These are phyloP conservation scores for Penicillium sp. DNA, from an alignment of 2,329 filamentous ascomycete species.

Conservation along the genomic window DNA sequence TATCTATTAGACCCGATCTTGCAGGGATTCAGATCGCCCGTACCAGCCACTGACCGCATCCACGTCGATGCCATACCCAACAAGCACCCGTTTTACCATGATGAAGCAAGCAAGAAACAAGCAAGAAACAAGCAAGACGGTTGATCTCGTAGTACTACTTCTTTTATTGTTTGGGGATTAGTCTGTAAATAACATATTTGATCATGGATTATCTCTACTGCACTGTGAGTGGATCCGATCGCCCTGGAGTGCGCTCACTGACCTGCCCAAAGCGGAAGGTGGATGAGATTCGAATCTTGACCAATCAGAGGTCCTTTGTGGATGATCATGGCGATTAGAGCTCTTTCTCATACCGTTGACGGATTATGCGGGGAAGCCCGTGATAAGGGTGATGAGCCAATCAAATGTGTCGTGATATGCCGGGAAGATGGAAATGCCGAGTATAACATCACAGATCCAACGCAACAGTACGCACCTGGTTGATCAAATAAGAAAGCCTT, in stretches of 20 bases:
- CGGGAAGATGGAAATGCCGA: too few relatives aligned
- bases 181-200: background rate
- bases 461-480: too few relatives aligned
- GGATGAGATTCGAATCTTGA: background rate
- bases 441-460: too few relatives aligned
- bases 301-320: background rate
- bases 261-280: background rate
- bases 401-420: too few relatives aligned
- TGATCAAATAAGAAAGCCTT: too few relatives aligned
- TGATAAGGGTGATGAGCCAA: too few relatives aligned
- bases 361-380: too few relatives aligned
- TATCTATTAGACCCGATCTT: background rate
- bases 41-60: slow-evolving; percentile 12
- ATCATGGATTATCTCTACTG: too few relatives aligned
- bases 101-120: background rate
- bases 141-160: background rate
- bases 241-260: background rate
- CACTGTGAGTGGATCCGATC: too few relatives aligned
- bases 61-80: slow-evolving; percentile 8
- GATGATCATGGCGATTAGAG: too few relatives aligned
- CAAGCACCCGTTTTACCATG: slow-evolving; percentile 4
- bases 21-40: background rate
- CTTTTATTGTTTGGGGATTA: background rate
- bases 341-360: too few relatives aligned
- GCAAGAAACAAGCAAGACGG: too few relatives aligned